Base-by-base conservation (phyloP, 495 filamentous ascomycete genomes). In the Penicillium taxi region DNA sequence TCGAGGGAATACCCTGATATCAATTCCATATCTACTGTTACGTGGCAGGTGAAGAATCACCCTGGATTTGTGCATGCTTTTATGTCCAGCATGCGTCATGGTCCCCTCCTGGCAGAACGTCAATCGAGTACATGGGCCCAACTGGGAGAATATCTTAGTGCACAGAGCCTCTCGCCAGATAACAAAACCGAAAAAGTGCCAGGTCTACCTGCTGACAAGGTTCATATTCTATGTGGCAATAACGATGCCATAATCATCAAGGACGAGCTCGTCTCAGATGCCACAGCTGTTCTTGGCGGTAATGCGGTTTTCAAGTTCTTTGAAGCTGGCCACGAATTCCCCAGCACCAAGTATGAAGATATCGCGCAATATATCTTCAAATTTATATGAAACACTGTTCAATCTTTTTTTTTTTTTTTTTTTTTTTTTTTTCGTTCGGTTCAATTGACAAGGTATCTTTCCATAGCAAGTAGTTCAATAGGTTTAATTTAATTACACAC, bases 31-130 rank as follows among this genome's bases (percentile, higher is more conserved):
- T 49, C 58, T 17, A 55, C 69, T 1, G 67, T 78, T 18, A 47
- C 58, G 16, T 80, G 77, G 77, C 75, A 80, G 41, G 52, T 77
- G 5, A 62, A 65, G 13, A 47, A 64, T n/a, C 72, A 80, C 51
- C 29, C 42, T 4, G 77, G 75, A 1, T 79, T 77, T 38, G 54
- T 78, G 2, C 63, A 71, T 27, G 64, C 73, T 0, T 78, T 77
- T 43, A 70, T 79, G 40, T 74, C 70, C 9, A 70, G 66, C 24
- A 74, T 81, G 49, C 63, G 64, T n/a, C 34, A 74, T 52, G 74
- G 73, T 5, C 77, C 77, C 0, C 71, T 79, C 18, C 46, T 63
- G 15, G 51, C 52, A 13, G 61, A 73, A 47, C 64, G 73, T 2
- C 58, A 63, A 32, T 50, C 53, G 37, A 52, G 62, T 34, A 58